These are phyloP conservation scores for Tolypocladium cylindrosporum DNA, from an alignment of 2,329 filamentous ascomycete species.

Conservation along the genomic window DNA sequence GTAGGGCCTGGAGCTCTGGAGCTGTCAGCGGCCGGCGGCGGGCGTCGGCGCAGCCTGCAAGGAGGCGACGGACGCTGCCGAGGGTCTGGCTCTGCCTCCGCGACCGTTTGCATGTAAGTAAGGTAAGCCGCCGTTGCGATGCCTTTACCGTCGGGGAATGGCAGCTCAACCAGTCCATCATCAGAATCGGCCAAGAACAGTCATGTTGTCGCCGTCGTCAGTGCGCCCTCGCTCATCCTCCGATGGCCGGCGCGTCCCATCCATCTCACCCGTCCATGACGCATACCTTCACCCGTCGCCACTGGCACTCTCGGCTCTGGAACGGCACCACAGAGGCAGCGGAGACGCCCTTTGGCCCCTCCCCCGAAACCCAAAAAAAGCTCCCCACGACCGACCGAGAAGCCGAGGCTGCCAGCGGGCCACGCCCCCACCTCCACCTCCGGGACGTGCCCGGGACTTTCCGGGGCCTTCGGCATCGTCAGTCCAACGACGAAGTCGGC, in stretches of 20 bases:
- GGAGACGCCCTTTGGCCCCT: neutral
- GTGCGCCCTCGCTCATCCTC: neutral
- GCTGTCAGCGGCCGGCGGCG: neutral
- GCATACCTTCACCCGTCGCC: neutral
- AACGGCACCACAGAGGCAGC: neutral
- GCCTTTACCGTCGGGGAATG: neutral
- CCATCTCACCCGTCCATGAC: neutral
- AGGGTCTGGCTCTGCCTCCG: too few species aligned
- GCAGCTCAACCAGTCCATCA: neutral
- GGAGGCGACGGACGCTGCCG: neutral
- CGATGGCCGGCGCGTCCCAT: neutral
- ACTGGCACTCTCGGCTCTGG: neutral
- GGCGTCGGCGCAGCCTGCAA: neutral
- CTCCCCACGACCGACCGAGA: conserved; percentile 14
- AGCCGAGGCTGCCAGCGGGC: conserved; percentile 14
- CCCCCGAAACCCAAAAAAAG: neutral
- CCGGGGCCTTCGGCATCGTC: neutral
- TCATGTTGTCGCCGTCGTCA: too few species aligned
- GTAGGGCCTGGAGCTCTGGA: neutral
- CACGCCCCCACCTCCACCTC: neutral
- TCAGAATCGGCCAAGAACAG: neutral
- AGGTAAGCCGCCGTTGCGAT: neutral
- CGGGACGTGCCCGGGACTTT: neutral
- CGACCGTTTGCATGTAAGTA: too few species aligned
- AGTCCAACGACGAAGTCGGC: neutral